Conservation (phyloP, 441 rosid species). For the Populus hybrid region DNA sequence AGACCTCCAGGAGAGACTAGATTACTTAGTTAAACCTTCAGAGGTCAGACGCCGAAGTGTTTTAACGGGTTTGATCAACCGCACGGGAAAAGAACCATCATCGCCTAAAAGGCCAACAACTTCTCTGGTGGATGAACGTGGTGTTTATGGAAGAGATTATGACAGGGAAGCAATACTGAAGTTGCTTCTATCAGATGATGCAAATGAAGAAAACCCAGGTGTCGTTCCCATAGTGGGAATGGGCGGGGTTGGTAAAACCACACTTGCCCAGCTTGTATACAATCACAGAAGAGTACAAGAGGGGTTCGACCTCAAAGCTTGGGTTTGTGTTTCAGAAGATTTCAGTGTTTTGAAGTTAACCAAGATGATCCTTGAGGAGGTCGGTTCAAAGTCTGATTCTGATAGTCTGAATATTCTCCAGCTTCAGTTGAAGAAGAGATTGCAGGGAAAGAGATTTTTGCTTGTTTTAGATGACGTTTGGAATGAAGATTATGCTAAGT, state of each 20-base stretch:
- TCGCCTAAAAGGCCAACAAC: background rate
- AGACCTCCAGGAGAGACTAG: background rate
- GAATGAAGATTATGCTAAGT: too few species aligned
- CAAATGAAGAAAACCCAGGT: too few species aligned
- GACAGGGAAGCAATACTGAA: background rate
- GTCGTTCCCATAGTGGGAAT: too few species aligned
- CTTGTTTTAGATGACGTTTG: too few species aligned
- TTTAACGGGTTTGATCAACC: background rate
- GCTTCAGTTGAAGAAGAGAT: background rate
- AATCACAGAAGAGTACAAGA: background rate
- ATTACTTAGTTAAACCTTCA: background rate
- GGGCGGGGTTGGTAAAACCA: constrained; percentile 20
- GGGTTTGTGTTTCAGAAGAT: constrained; percentile 24
- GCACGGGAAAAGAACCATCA: background rate
- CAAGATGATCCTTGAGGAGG: background rate
- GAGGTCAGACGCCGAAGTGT: too few species aligned
- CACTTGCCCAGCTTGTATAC: constrained; percentile 20
- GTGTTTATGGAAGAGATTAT: background rate
- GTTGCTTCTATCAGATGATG: too few species aligned
- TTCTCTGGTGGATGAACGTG: background rate
- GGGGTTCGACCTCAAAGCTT: constrained; percentile 13
- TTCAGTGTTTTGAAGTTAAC: background rate
- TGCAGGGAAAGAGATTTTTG: constrained; percentile 3
- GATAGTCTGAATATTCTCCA: constrained; percentile 16
- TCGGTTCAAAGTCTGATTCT: background rate